Conservation (phyloP, 139 green algal genomes). For the Chloropicon primus region DNA sequence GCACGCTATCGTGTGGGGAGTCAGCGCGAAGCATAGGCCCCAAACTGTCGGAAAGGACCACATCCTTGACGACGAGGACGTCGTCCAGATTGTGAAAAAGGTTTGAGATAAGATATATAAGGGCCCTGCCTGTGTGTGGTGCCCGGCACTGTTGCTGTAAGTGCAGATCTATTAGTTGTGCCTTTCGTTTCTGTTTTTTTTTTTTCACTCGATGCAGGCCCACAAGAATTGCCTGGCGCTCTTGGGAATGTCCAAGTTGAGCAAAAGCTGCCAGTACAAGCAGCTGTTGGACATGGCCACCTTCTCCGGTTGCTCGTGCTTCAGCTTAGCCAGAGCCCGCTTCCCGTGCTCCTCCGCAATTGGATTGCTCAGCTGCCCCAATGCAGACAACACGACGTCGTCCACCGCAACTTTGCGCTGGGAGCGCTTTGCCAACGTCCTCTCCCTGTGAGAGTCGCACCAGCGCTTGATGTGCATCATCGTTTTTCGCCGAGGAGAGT, state of each 20-base stretch:
- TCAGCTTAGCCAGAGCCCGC: background rate
- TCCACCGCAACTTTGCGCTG: background rate
- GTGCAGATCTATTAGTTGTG: too few species aligned
- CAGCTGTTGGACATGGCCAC: background rate
- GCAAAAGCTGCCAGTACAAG: background rate
- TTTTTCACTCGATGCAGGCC: background rate
- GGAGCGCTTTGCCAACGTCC: background rate
- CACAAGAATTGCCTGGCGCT: background rate
- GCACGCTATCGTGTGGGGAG: constrained; percentile 46
- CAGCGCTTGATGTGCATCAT: background rate
- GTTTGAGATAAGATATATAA: too few species aligned
- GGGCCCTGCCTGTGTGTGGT: too few species aligned
- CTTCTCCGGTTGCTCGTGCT: background rate
- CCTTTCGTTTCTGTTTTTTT: background rate
- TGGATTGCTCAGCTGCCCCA: background rate
- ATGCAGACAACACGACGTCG: background rate
- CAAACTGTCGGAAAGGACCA: constrained; percentile 93
- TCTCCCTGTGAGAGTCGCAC: background rate
- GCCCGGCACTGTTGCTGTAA: too few species aligned
- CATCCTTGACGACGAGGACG: constrained; percentile 84
- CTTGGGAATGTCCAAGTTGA: background rate
- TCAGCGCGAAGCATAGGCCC: constrained; percentile 52
- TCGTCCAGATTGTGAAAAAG: constrained; percentile 88
- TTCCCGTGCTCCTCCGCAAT: background rate
- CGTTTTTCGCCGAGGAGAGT: background rate